Conservation (phyloP, 345 rosid genomes). For the Bretschneidera sinensis region DNA sequence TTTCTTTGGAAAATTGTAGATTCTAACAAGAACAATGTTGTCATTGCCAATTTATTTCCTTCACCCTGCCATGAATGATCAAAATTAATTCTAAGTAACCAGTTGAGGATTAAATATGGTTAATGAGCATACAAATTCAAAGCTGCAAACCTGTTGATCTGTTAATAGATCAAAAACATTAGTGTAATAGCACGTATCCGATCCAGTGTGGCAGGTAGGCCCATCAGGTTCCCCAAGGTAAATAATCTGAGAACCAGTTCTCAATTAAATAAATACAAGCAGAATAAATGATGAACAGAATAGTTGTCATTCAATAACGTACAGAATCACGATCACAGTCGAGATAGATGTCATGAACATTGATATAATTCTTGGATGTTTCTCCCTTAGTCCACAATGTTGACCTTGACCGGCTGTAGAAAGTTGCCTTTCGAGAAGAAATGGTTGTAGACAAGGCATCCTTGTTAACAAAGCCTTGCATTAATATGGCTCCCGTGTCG, state of each 20-base stretch:
- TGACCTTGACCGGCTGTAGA: constrained; percentile 84
- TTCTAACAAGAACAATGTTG: constrained; percentile 62
- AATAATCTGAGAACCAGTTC: constrained; percentile 50
- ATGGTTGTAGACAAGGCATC: constrained; percentile 72
- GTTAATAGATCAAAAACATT: constrained; percentile 43
- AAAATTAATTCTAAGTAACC: not conserved
- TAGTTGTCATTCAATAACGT: constrained; percentile 15
- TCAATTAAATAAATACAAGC: constrained; percentile 4
- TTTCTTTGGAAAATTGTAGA: constrained; percentile 61
- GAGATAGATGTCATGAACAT: constrained; percentile 61
- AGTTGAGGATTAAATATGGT: not conserved
- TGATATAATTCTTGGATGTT: constrained; percentile 83
- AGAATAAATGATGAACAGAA: not conserved
- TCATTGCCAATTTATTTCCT: constrained; percentile 47
- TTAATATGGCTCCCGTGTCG: constrained; percentile 79
- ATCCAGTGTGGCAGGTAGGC: constrained; percentile 92
- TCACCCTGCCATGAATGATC: constrained; percentile 33
- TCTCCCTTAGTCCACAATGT: constrained; percentile 91
- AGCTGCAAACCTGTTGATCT: constrained; percentile 40
- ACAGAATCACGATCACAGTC: constrained; percentile 91
- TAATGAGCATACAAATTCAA: not conserved
- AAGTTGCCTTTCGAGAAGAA: constrained; percentile 77
- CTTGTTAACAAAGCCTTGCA: constrained; percentile 91
- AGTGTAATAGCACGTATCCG: constrained; percentile 81
- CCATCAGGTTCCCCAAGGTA: constrained; percentile 93